A percentile compares a stretch with the other conserved stretches of the same genome.
Evolutionary conservation across 495 filamentous ascomycete genomes (phyloP).

Genomic region (Penicillium bialowiezense): DNA sequence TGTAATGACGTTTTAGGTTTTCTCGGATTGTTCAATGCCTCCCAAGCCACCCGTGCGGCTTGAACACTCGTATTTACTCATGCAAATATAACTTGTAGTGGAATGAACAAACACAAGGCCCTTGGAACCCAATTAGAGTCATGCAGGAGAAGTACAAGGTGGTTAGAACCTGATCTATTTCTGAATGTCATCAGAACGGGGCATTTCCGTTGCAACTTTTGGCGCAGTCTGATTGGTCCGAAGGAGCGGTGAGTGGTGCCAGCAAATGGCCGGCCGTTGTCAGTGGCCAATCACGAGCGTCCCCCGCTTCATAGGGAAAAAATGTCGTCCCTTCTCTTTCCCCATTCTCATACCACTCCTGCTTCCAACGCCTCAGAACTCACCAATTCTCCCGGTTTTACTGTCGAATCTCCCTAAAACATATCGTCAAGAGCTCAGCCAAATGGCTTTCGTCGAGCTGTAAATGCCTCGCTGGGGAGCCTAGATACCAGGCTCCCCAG

Average conservation of each 20-base stretch:
- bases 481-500: slow-evolving; percentile 67
- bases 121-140: no score
- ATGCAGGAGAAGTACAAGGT: no score
- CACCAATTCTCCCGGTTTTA: not conserved
- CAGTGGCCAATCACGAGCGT: slow-evolving; percentile 25
- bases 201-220: not conserved
- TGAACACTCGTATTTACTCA: no score
- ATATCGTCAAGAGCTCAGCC: slow-evolving; percentile 83
- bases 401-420: slow-evolving; percentile 33
- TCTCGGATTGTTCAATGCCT: not conserved
- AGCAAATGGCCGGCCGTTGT: slow-evolving; percentile 28
- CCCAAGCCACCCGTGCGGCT: no score
- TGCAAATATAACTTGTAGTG: no score
- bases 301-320: slow-evolving; percentile 28
- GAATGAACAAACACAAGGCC: no score
- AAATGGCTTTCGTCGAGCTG: slow-evolving; percentile 88
- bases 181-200: not conserved
- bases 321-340: slow-evolving; percentile 33
- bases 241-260: slow-evolving; percentile 41
- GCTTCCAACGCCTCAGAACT: slow-evolving; percentile 9
- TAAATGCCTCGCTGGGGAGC: slow-evolving; percentile 81
- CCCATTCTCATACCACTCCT: slow-evolving; percentile 12
- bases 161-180: no score
- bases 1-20: not conserved
- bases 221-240: not conserved